phyloP scores from a whole-genome alignment of 768 basidiomycete genomes.

The Rhodotorula kratochvilovae region DNA sequence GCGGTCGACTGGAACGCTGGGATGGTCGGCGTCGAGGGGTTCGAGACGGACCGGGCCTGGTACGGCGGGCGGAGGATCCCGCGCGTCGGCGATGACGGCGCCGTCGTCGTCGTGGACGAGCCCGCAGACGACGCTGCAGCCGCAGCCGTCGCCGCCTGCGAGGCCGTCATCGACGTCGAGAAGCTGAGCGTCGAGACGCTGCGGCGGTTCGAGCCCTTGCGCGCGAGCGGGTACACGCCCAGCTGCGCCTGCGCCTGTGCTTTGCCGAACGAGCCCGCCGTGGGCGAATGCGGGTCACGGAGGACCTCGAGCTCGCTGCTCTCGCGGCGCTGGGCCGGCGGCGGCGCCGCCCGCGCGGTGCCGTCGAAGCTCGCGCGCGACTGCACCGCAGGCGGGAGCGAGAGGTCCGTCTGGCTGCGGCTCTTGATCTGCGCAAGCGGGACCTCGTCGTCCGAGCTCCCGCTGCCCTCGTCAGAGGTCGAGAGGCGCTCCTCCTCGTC shows the following conservation, averaged over 20 bases:
- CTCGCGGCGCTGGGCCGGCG: neutral
- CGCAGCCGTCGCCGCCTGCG: neutral
- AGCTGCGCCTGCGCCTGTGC: neutral
- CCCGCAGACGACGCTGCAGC: neutral
- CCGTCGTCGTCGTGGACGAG: neutral
- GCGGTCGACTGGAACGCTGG: neutral
- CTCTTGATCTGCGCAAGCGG: constrained; percentile 29
- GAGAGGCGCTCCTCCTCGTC: constrained; percentile 27
- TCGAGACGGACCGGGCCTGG: constrained; percentile 27
- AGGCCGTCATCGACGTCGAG: constrained; percentile 10
- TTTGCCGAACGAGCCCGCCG: neutral
- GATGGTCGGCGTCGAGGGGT: constrained; percentile 16
- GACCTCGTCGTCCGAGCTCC: constrained; percentile 28
- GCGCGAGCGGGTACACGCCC: neutral
- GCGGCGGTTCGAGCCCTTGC: constrained; percentile 25
- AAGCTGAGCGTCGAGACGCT: constrained; percentile 32
- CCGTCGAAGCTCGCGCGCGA: neutral
- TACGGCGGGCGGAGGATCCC: constrained; percentile 10
- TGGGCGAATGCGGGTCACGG: neutral
- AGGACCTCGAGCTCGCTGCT: constrained; percentile 19
- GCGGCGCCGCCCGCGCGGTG: neutral
- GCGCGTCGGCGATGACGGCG: constrained; percentile 3
- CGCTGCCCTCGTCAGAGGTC: constrained; percentile 17
- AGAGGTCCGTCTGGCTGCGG: constrained; percentile 23
- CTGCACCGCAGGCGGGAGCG: neutral